phyloP scores from a whole-genome alignment of 202 grass and related monocot species.

The Panicum hallii region DNA sequence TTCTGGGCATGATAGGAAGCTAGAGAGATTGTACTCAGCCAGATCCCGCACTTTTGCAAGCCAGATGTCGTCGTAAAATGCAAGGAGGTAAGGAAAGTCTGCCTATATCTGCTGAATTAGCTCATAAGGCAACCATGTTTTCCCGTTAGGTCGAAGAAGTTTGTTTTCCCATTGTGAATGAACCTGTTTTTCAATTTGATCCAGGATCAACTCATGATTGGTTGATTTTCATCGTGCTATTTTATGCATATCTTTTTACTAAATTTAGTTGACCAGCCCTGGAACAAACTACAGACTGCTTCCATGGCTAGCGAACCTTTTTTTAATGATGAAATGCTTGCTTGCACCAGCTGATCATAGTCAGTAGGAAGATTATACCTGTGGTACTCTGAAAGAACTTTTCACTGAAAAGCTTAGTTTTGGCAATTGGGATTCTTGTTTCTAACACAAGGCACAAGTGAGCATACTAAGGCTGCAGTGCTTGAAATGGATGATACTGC shows the following conservation, averaged over 20 bases:
- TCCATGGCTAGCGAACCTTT: slow-evolving; percentile 2
- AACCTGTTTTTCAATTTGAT: slow-evolving; percentile 25
- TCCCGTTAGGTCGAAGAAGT: neutral
- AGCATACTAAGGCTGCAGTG: neutral
- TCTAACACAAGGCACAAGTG: slow-evolving; percentile 11
- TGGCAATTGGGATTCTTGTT: slow-evolving; percentile 1
- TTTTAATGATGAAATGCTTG: neutral
- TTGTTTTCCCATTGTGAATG: slow-evolving; percentile 11
- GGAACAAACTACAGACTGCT: neutral
- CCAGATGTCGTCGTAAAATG: slow-evolving; percentile 75
- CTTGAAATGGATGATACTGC: slow-evolving; percentile 6
- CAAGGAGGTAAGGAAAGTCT: slow-evolving; percentile 77
- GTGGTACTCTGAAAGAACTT: neutral
- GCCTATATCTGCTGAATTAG: slow-evolving; percentile 4
- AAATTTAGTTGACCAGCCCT: slow-evolving; percentile 18
- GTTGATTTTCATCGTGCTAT: neutral
- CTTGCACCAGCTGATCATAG: slow-evolving; percentile 19
- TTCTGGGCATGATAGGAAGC: slow-evolving; percentile 69
- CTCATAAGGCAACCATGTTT: slow-evolving; percentile 10
- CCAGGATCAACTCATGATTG: neutral
- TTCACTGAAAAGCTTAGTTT: neutral
- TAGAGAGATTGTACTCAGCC: slow-evolving; percentile 81
- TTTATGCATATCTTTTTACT: neutral
- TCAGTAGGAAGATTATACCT: neutral
- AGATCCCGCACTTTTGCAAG: slow-evolving; percentile 74